Conservation (phyloP, 495 filamentous ascomycete genomes). For the Penicilliopsis zonata region DNA sequence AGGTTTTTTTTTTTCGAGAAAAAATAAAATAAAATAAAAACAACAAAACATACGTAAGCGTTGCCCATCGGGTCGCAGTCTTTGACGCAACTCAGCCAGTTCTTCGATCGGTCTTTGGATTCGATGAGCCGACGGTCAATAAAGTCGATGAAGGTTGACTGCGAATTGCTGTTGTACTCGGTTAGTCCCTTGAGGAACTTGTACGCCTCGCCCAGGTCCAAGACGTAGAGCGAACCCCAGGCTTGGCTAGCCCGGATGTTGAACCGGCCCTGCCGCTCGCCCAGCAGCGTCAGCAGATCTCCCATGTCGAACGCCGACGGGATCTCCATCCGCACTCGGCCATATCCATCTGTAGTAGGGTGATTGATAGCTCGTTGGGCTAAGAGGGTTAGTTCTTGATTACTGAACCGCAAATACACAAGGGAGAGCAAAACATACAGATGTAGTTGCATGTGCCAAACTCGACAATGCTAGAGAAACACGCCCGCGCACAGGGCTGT, state of each 20-base stretch:
- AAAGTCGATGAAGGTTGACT: slow-evolving; percentile 34
- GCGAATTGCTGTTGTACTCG: slow-evolving; percentile 34
- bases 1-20: slow-evolving; percentile 40
- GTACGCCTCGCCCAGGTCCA: slow-evolving; percentile 32
- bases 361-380: slow-evolving; percentile 39
- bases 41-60: slow-evolving; percentile 22
- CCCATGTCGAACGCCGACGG: slow-evolving; percentile 30
- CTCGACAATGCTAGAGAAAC: slow-evolving; percentile 39
- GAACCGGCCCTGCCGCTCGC: slow-evolving; percentile 31
- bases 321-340: slow-evolving; percentile 28
- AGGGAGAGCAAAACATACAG: slow-evolving; percentile 18
- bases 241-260: slow-evolving; percentile 36
- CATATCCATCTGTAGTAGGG: slow-evolving; percentile 21
- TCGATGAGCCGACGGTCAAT: slow-evolving; percentile 35
- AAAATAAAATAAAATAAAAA: slow-evolving; percentile 16
- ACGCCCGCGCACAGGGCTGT: slow-evolving; percentile 35
- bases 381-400: slow-evolving; percentile 12
- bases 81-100: slow-evolving; percentile 35
- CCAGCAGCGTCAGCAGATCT: slow-evolving; percentile 28
- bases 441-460: slow-evolving; percentile 40
- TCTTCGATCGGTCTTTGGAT: slow-evolving; percentile 36
- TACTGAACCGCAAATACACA: background rate
- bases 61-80: slow-evolving; percentile 34
- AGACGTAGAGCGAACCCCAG: slow-evolving; percentile 32
- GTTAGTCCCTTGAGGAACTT: slow-evolving; percentile 31